Evolutionary conservation across 2,329 filamentous ascomycete genomes (phyloP).

Genomic region (Pseudogymnoascus sp.): DNA sequence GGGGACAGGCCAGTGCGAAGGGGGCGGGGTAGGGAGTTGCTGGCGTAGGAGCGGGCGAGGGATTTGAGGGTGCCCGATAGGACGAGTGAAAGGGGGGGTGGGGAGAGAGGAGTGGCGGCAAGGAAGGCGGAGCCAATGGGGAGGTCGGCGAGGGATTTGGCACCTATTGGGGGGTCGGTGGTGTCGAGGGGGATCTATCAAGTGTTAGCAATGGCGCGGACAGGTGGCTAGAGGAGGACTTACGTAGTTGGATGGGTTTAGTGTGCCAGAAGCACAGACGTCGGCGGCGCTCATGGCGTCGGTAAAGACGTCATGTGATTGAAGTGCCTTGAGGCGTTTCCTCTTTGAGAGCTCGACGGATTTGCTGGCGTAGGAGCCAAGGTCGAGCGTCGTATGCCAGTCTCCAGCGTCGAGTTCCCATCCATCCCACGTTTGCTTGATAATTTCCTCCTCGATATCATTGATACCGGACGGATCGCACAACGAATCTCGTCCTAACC

Average conservation of each 20-base stretch:
- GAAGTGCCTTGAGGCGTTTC: conserved; percentile 33
- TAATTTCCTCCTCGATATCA: conserved; percentile 50
- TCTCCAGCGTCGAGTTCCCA: conserved; percentile 59
- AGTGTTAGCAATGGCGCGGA: background rate
- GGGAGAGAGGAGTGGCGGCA: background rate
- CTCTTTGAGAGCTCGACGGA: conserved; percentile 12
- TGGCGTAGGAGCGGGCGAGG: background rate
- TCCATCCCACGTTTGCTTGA: conserved; percentile 56
- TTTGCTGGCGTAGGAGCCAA: conserved; percentile 32
- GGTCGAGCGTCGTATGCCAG: conserved; percentile 38
- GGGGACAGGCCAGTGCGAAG: background rate
- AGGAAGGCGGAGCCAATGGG: conserved; percentile 1
- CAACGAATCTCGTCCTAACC: conserved; percentile 55
- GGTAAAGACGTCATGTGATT: conserved; percentile 44
- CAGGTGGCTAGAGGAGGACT: background rate
- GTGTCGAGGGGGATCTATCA: background rate
- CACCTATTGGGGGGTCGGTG: background rate
- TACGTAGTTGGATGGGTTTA: background rate
- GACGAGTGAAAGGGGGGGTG: background rate
- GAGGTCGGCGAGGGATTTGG: background rate
- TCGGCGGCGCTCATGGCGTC: conserved; percentile 60
- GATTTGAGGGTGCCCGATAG: background rate
- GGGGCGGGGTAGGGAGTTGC: background rate
- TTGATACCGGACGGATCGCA: conserved; percentile 30
- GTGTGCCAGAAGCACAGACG: conserved; percentile 32